phyloP scores from a whole-genome alignment of 2,329 filamentous ascomycete species.

The Apiospora rasikravindrae region DNA sequence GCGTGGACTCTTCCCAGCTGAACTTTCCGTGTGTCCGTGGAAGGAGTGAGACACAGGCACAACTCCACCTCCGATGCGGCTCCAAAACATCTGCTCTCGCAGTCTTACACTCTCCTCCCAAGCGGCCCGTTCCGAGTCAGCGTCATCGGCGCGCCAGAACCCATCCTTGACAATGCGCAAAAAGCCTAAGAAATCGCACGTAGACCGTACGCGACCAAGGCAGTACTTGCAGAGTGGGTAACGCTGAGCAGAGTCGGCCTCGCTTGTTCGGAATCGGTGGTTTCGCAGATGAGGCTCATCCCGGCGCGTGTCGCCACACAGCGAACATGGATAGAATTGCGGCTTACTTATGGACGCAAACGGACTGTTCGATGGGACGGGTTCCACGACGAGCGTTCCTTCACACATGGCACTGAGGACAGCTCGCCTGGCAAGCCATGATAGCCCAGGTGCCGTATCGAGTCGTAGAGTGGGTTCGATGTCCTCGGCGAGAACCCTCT shows the following conservation, averaged over 20 bases:
- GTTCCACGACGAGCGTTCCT: conserved; percentile 87
- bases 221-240: conserved; percentile 93
- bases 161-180: conserved; percentile 90
- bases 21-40: conserved; percentile 27
- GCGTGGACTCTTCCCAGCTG: conserved; percentile 41
- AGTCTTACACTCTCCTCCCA: conserved; percentile 95
- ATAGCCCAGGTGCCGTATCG: conserved; percentile 87
- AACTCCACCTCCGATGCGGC: conserved; percentile 88
- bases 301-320: conserved; percentile 85
- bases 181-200: conserved; percentile 92
- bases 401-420: conserved; percentile 84
- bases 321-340: conserved; percentile 73
- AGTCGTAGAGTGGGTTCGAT: conserved; percentile 92
- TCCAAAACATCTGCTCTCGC: conserved; percentile 97
- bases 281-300: conserved; percentile 74
- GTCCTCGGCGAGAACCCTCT: conserved; percentile 85
- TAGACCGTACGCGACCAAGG: conserved; percentile 79
- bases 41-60: conserved; percentile 61
- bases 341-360: conserved; percentile 56
- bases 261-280: conserved; percentile 87
- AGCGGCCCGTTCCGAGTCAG: conserved; percentile 82
- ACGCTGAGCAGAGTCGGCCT: conserved; percentile 83
- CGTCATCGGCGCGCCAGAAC: conserved; percentile 83
- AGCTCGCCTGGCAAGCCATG: conserved; percentile 88
- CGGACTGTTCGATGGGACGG: conserved; percentile 68